phyloP scores from a whole-genome alignment of 1,284 basidiomycete genomes.

The Takashimella koratensis region DNA sequence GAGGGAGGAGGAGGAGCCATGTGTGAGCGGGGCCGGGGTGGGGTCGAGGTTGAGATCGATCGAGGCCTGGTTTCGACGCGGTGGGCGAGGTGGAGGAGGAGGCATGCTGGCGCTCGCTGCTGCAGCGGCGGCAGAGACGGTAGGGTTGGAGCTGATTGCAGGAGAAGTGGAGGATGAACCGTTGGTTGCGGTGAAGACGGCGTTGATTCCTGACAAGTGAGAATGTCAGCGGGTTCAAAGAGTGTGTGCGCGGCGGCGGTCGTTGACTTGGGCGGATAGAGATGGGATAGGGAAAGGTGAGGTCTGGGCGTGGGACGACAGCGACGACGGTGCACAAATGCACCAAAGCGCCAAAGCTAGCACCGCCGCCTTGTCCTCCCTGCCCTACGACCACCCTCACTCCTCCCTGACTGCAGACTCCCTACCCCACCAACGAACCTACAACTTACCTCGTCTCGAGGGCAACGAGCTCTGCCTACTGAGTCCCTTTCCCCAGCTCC shows the following conservation, averaged over 20 bases:
- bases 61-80: slow-evolving; percentile 30
- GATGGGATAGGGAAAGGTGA: not conserved
- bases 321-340: not conserved
- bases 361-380: not conserved
- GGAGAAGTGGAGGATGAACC: not conserved
- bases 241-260: not conserved
- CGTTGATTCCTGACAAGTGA: slow-evolving; percentile 16
- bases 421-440: no score
- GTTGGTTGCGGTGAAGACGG: slow-evolving; percentile 15
- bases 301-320: not conserved
- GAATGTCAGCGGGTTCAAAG: no score
- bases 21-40: slow-evolving; percentile 16
- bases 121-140: not conserved
- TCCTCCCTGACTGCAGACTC: not conserved
- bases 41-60: slow-evolving; percentile 9
- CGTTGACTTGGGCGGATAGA: not conserved
- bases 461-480: slow-evolving; percentile 42
- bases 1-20: slow-evolving; percentile 20
- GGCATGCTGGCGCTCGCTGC: slow-evolving; percentile 10
- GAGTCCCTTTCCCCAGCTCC: slow-evolving; percentile 36
- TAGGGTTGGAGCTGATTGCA: not conserved
- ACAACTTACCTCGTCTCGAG: slow-evolving; percentile 34
- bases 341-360: not conserved
- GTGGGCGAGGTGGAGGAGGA: slow-evolving; percentile 37
- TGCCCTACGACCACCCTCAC: not conserved